Evolutionary conservation across 305 asterid genomes (phyloP), one percentile per base, ranked within the genome.

Genomic region (Plantago lanceolata): DNA sequence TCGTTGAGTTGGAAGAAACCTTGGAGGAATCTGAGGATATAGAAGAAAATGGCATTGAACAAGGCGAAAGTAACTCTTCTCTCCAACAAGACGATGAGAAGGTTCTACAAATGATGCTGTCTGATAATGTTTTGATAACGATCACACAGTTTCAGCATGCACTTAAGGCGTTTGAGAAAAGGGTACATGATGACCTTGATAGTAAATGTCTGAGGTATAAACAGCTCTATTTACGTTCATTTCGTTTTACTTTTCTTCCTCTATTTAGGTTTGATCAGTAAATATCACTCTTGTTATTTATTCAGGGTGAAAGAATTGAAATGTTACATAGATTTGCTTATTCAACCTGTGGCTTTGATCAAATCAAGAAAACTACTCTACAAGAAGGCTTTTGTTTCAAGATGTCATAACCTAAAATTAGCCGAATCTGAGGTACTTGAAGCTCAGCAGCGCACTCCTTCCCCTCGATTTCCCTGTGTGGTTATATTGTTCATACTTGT

Each of bases 351-450:
- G 64, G 71, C 71, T 60, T 51, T 64, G 57, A 59, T 81, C 14
- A 79, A 67, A 62, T 70, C 48, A 50, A 79, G 76, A 67, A 81
- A 85, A 63, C 16, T 68, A 66, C 63, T 78, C 45, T 90, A 81
- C 76, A 77, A 88, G 79, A 85, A 79, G 57, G 97, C 96, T 35
- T 90, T 90, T 72, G 11, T 81, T 59, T 74, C 80, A 48, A 83
- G 88, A 82, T 81, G 88, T 59, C 86, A 74, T n/a, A 88, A 76
- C 74, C 74, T 88, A 59, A 66, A 66, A 51, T 57, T 90, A 70
- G 95, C 94, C 13, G 97, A 90, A 82, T 68, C 71, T 28, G 97
- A 90, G 96, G 96, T 85, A 72, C 54, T 31, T 21, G 9, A 62
- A 53, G 19, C 52, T 26, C 26, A 13, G 26, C 24, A 58, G 19